Percentiles rank a stretch among this genome's conserved stretches.
These are phyloP conservation scores for Cryphonectria carpinicola DNA, from an alignment of 2,329 filamentous ascomycete species.

Conservation along the genomic window DNA sequence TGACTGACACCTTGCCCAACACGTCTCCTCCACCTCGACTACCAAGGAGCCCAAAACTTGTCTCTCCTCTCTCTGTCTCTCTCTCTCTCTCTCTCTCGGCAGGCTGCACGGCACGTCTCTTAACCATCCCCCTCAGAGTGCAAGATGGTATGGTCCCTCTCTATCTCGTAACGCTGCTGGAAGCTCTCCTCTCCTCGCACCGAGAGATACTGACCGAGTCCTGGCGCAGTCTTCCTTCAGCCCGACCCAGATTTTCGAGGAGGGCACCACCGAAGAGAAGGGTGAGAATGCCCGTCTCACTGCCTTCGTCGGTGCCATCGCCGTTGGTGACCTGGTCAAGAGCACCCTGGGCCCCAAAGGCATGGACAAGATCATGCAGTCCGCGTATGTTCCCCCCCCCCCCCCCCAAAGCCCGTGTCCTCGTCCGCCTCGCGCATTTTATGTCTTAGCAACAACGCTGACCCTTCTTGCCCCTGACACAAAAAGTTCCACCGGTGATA, in stretches of 20 bases:
- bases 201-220: slow-evolving; percentile 8
- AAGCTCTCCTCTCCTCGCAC: not conserved
- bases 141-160: slow-evolving; percentile 23
- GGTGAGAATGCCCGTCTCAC: slow-evolving; percentile 98
- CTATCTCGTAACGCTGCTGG: not conserved
- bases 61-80: not conserved
- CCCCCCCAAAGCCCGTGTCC: not conserved
- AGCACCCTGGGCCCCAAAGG: slow-evolving; percentile 96
- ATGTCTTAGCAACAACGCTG: slow-evolving; percentile 12
- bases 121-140: not conserved
- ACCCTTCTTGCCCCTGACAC: slow-evolving; percentile 18
- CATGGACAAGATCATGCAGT: slow-evolving; percentile 98
- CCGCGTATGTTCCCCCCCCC: slow-evolving; percentile 66
- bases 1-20: slow-evolving; percentile 12
- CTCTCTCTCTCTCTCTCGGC: not conserved
- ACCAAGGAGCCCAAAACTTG: not conserved
- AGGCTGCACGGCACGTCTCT: not conserved
- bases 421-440: not conserved
- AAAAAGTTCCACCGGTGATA: slow-evolving; percentile 87
- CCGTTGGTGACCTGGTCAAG: slow-evolving; percentile 96
- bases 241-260: slow-evolving; percentile 96
- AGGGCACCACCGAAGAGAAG: slow-evolving; percentile 96
- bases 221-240: slow-evolving; percentile 65
- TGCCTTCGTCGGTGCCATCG: slow-evolving; percentile 98
- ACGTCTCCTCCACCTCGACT: slow-evolving; percentile 4